Evolutionary conservation across 2,329 filamentous ascomycete genomes (phyloP).

Genomic region (Endothia cerciana): DNA sequence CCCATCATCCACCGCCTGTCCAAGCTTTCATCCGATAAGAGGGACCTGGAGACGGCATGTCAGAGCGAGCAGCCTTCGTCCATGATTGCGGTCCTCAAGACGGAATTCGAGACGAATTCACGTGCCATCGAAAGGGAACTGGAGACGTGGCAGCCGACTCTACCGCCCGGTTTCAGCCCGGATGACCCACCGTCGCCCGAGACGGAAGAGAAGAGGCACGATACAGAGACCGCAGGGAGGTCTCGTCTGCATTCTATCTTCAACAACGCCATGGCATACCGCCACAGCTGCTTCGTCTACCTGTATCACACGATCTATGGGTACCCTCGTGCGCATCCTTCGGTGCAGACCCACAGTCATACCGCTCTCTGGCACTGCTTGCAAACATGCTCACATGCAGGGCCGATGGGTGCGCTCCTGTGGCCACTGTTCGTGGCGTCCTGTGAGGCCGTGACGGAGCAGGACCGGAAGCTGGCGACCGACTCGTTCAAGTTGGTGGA

Average conservation of each 20-base stretch:
- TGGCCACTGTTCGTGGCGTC: constrained; percentile 68
- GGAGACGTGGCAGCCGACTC: constrained; percentile 57
- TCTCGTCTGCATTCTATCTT: constrained; percentile 56
- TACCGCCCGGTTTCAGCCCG: constrained; percentile 46
- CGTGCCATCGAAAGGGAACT: constrained; percentile 60
- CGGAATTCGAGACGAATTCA: constrained; percentile 55
- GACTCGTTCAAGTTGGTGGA: constrained; percentile 58
- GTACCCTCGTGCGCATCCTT: constrained; percentile 48
- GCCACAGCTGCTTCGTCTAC: constrained; percentile 61
- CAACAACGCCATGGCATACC: constrained; percentile 64
- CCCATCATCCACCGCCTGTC: constrained; percentile 66
- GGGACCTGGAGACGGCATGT: constrained; percentile 52
- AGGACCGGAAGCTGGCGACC: constrained; percentile 56
- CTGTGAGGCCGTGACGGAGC: constrained; percentile 57
- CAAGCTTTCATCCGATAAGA: constrained; percentile 56
- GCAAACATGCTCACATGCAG: constrained; percentile 56
- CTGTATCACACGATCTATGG: constrained; percentile 59
- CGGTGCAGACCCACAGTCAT: constrained; percentile 59
- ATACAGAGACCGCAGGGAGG: constrained; percentile 39
- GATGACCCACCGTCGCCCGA: constrained; percentile 29
- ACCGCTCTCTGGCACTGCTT: constrained; percentile 57
- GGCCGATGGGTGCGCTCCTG: constrained; percentile 66
- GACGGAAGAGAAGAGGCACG: constrained; percentile 29
- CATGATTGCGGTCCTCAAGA: constrained; percentile 52
- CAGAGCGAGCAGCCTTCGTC: constrained; percentile 40